phyloP scores from a whole-genome alignment of 129 eudicot species.

The carrot (Daucus carota) region DH1_v3.0 NC_030389.2:41167001-41167500 shows the following conservation, averaged over 20 bases:
- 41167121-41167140: slow-evolving; percentile 5
- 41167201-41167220: slow-evolving; percentile 38
- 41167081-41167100: neutral
- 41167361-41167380: neutral
- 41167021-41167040: neutral
- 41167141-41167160: no score
- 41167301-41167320: slow-evolving; percentile 19
- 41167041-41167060: neutral
- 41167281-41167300: slow-evolving; percentile 46
- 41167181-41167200: slow-evolving; percentile 9
- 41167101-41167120: slow-evolving; percentile 9
- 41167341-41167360: neutral
- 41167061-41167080: neutral
- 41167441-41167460: neutral
- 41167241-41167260: slow-evolving; percentile 9
- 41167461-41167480: no score
- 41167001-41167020: neutral
- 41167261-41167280: slow-evolving; percentile 36
- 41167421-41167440: neutral
- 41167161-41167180: neutral
- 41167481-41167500: neutral
- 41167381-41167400: no score
- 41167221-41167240: slow-evolving; percentile 53
- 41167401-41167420: neutral
- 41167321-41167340: neutral